These are phyloP conservation scores for Gelatoporia subvermispora DNA, from an alignment of 768 basidiomycete genomes.

Conservation along the genomic window DNA sequence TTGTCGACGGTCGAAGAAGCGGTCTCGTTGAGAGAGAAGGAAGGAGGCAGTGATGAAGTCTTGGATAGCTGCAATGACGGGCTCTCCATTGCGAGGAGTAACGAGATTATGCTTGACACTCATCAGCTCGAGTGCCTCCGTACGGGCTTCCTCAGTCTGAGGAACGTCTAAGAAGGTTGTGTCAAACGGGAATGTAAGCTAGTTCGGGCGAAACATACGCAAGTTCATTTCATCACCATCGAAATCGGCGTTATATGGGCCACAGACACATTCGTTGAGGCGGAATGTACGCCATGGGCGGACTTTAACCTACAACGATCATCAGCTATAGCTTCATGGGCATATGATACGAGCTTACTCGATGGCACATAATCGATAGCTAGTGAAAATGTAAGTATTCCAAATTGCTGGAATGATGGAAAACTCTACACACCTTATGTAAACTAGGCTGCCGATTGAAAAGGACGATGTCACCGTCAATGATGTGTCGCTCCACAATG, in stretches of 20 bases:
- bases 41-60: constrained; percentile 99
- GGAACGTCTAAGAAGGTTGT: constrained; percentile 69
- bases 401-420: neutral
- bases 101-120: constrained; percentile 95
- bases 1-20: constrained; percentile 88
- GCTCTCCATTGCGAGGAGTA: constrained; percentile 96
- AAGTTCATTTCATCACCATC: constrained; percentile 99
- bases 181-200: neutral
- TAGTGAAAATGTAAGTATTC: constrained; percentile 22
- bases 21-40: constrained; percentile 88
- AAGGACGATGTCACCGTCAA: constrained; percentile 93
- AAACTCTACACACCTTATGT: constrained; percentile 62
- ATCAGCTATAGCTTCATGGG: neutral
- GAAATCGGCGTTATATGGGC: constrained; percentile 98
- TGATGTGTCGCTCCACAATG: constrained; percentile 89
- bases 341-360: constrained; percentile 41
- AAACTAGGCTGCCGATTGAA: constrained; percentile 99
- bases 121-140: constrained; percentile 97
- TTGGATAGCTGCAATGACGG: constrained; percentile 98
- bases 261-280: constrained; percentile 98
- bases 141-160: constrained; percentile 96
- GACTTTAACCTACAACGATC: constrained; percentile 63
- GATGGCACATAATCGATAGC: constrained; percentile 98
- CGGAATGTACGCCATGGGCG: constrained; percentile 97
- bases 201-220: constrained; percentile 50